Conservation (phyloP, 495 filamentous ascomycete genomes). For the Aspergillus nanangensis region DNA sequence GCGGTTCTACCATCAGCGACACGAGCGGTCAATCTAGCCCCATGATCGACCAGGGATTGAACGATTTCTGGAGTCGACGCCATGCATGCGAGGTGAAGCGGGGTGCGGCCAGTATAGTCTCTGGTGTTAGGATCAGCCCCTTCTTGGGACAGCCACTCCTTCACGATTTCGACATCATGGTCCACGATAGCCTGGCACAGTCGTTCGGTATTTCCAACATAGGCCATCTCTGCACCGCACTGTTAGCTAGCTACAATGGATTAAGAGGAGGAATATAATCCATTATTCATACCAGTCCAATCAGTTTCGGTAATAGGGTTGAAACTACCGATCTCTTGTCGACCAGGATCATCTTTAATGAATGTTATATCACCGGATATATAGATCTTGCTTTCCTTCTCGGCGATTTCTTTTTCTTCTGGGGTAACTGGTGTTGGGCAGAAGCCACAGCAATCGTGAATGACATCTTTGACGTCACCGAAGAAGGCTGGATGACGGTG, state of each 20-base stretch:
- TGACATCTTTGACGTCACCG: constrained; percentile 60
- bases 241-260: neutral
- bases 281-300: constrained; percentile 80
- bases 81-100: constrained; percentile 70
- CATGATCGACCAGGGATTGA: constrained; percentile 63
- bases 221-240: constrained; percentile 49
- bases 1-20: constrained; percentile 75
- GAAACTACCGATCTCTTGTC: constrained; percentile 68
- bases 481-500: constrained; percentile 79
- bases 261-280: constrained; percentile 28
- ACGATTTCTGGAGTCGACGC: constrained; percentile 64
- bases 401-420: constrained; percentile 63
- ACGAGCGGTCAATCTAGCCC: constrained; percentile 65
- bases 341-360: constrained; percentile 72
- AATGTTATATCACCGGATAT: constrained; percentile 67
- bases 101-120: constrained; percentile 77
- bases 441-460: constrained; percentile 73
- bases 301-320: constrained; percentile 76
- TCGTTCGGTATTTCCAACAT: constrained; percentile 64
- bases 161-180: constrained; percentile 58
- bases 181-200: constrained; percentile 77
- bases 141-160: constrained; percentile 61
- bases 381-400: constrained; percentile 67
- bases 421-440: constrained; percentile 65
- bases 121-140: constrained; percentile 56